Evolutionary conservation across 768 basidiomycete genomes (phyloP).

Genomic region (Boletus patriciae): DNA sequence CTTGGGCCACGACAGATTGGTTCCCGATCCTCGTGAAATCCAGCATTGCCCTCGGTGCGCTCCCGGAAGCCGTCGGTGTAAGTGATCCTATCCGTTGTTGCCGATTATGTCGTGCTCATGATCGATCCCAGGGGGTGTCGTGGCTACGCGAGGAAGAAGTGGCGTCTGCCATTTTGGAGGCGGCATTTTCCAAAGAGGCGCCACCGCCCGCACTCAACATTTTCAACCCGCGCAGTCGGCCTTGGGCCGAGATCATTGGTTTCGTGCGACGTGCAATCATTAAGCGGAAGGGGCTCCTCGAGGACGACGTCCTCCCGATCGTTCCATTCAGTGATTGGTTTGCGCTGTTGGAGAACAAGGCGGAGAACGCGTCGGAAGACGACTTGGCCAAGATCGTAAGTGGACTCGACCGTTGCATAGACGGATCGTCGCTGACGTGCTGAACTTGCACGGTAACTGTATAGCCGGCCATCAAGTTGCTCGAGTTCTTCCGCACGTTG

Average conservation of each 20-base stretch:
- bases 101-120: neutral
- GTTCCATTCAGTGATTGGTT: conserved; percentile 40
- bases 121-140: conserved; percentile 32
- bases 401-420: neutral
- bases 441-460: too few relatives aligned
- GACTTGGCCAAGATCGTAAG: conserved; percentile 36
- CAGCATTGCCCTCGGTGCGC: conserved; percentile 26
- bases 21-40: conserved; percentile 43
- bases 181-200: conserved; percentile 19
- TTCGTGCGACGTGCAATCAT: conserved; percentile 22
- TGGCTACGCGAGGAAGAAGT: conserved; percentile 47
- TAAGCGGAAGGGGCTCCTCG: conserved; percentile 1
- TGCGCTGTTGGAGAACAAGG: conserved; percentile 23
- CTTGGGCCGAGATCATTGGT: conserved; percentile 34
- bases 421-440: neutral
- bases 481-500: conserved; percentile 34
- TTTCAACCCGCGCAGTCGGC: conserved; percentile 37
- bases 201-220: conserved; percentile 35
- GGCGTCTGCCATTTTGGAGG: conserved; percentile 34
- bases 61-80: conserved; percentile 37
- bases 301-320: conserved; percentile 23
- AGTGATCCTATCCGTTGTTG: conserved; percentile 8
- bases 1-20: conserved; percentile 49
- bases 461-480: conserved; percentile 38
- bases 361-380: conserved; percentile 20